phyloP scores from a whole-genome alignment of 805 yeast genomes.

The Ogataea populi-albae region DNA sequence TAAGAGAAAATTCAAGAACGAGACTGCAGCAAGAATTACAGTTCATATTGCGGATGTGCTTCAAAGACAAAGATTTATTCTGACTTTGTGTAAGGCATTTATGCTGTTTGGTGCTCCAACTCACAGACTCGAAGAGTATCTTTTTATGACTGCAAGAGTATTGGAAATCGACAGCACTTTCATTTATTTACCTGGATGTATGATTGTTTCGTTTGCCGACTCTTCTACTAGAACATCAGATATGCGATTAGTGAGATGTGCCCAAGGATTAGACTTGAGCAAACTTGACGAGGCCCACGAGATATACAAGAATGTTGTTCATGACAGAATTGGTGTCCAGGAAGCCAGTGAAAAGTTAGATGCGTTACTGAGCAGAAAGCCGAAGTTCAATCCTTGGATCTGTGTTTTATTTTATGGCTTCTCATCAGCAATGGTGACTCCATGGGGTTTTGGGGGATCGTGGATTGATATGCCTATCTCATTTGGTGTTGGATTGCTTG shows the following conservation, averaged over 20 bases:
- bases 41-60: slow-evolving; percentile 88
- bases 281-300: slow-evolving; percentile 79
- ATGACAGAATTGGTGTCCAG: slow-evolving; percentile 83
- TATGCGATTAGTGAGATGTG: slow-evolving; percentile 81
- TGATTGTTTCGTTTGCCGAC: slow-evolving; percentile 93
- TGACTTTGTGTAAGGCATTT: slow-evolving; percentile 81
- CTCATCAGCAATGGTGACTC: slow-evolving; percentile 76
- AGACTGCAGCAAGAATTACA: slow-evolving; percentile 69
- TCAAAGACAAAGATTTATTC: slow-evolving; percentile 82
- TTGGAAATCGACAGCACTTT: slow-evolving; percentile 92
- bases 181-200: slow-evolving; percentile 90
- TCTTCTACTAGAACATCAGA: slow-evolving; percentile 93
- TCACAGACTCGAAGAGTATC: slow-evolving; percentile 88
- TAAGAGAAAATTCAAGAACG: slow-evolving; percentile 34
- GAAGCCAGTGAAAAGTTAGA: slow-evolving; percentile 77
- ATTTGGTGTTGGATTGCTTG: slow-evolving; percentile 74
- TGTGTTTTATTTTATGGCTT: slow-evolving; percentile 79
- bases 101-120: slow-evolving; percentile 97
- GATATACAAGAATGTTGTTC: slow-evolving; percentile 85
- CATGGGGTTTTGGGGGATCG: slow-evolving; percentile 83
- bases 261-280: slow-evolving; percentile 83
- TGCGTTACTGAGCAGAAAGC: slow-evolving; percentile 56
- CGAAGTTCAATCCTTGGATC: slow-evolving; percentile 68
- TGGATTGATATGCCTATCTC: slow-evolving; percentile 88
- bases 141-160: slow-evolving; percentile 89